These are phyloP conservation scores for Baorangia bicolor DNA, from an alignment of 768 basidiomycete genomes.

Conservation along the genomic window DNA sequence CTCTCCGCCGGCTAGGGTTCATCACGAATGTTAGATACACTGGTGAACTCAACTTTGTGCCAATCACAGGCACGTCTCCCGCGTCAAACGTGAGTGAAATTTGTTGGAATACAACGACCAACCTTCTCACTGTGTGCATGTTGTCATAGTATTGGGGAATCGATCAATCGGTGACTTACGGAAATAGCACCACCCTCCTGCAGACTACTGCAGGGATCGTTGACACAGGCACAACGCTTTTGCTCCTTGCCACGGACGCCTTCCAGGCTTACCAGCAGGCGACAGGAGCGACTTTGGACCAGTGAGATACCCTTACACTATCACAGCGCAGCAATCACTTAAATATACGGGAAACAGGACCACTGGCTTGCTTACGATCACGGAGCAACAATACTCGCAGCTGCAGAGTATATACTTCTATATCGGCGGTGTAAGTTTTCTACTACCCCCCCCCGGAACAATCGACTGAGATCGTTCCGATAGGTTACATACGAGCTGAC, in stretches of 20 bases:
- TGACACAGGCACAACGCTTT: slow-evolving; percentile 53
- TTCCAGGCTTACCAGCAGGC: slow-evolving; percentile 55
- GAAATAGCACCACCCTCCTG: slow-evolving; percentile 33
- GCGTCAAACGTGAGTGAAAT: slow-evolving; percentile 34
- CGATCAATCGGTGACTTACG: slow-evolving; percentile 39
- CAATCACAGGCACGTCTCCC: slow-evolving; percentile 46
- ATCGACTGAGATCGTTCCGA: not conserved
- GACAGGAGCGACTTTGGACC: slow-evolving; percentile 52
- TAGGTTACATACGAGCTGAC: slow-evolving; percentile 55
- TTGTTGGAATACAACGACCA: not conserved
- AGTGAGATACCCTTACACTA: slow-evolving; percentile 29
- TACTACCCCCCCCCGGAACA: not conserved
- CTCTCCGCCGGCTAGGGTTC: not conserved
- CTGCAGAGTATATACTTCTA: slow-evolving; percentile 53
- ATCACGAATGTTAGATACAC: slow-evolving; percentile 25
- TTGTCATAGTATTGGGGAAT: slow-evolving; percentile 48
- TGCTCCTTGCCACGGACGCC: slow-evolving; percentile 57
- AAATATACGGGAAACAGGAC: slow-evolving; percentile 28
- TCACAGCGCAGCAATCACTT: not conserved
- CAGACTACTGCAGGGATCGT: slow-evolving; percentile 45
- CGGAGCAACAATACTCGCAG: slow-evolving; percentile 44
- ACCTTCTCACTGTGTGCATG: not conserved
- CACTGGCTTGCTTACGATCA: slow-evolving; percentile 58
- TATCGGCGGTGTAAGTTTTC: slow-evolving; percentile 41
- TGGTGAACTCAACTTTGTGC: slow-evolving; percentile 37